phyloP scores from a whole-genome alignment of 2,329 filamentous ascomycete species.

The Ophiostoma triangulosporum region DNA sequence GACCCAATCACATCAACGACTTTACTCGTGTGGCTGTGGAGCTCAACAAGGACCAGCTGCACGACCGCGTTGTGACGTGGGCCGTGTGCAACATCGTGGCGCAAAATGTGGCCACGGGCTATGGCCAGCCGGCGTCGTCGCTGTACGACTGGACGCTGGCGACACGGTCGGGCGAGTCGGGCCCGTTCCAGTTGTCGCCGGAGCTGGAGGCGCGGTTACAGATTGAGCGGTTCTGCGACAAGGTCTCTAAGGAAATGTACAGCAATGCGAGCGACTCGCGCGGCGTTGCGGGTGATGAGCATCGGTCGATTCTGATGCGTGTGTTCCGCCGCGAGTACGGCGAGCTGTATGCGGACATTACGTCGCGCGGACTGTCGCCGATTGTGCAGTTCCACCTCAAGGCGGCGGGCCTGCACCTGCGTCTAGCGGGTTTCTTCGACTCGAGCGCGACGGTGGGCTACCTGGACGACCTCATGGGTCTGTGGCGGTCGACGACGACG shows the following conservation, averaged over 20 bases:
- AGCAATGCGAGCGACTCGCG: constrained; percentile 62
- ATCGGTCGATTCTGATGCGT: constrained; percentile 51
- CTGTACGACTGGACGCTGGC: constrained; percentile 63
- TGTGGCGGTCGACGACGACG: constrained; percentile 57
- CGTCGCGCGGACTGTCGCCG: constrained; percentile 43
- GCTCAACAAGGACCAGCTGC: constrained; percentile 64
- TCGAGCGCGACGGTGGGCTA: constrained; percentile 58
- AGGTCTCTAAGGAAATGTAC: constrained; percentile 66
- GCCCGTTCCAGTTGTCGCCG: constrained; percentile 42
- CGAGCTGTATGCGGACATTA: constrained; percentile 47
- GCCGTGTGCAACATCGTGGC: constrained; percentile 76
- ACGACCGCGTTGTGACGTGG: constrained; percentile 69
- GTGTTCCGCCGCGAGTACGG: constrained; percentile 52
- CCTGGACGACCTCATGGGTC: constrained; percentile 58
- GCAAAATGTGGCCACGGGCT: constrained; percentile 69
- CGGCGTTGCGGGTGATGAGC: constrained; percentile 53
- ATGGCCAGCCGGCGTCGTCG: constrained; percentile 67
- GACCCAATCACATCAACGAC: constrained; percentile 70
- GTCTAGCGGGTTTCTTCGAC: constrained; percentile 70
- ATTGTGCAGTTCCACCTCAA: constrained; percentile 54
- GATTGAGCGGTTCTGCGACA: constrained; percentile 64
- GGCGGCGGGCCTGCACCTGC: constrained; percentile 61
- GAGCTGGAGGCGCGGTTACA: constrained; percentile 56
- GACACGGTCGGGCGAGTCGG: constrained; percentile 44
- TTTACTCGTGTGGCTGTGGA: constrained; percentile 65